These are phyloP conservation scores for Hippophae gyantsensis DNA, from an alignment of 306 rosid genomes.

Conservation along the genomic window DNA sequence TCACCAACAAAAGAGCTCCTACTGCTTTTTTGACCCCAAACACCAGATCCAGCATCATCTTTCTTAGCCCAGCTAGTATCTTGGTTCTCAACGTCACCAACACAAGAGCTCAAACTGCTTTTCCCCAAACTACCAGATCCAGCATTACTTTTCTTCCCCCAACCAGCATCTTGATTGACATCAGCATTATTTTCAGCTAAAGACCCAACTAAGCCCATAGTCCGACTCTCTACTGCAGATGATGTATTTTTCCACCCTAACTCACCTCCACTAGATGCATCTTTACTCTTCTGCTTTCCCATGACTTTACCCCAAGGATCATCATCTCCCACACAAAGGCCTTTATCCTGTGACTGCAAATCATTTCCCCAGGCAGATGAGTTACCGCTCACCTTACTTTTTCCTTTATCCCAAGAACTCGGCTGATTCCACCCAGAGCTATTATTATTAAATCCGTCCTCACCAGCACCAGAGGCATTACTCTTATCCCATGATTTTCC, in stretches of 20 bases:
- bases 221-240: conserved; percentile 4
- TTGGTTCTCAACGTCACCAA: too few relatives aligned
- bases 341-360: conserved; percentile 8
- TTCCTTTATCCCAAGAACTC: conserved; percentile 21
- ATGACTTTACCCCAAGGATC: conserved; percentile 13
- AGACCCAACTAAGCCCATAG: conserved; percentile 8
- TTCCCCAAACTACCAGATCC: not conserved
- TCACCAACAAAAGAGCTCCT: conserved; percentile 4
- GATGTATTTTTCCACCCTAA: conserved; percentile 16
- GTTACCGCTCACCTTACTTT: not conserved
- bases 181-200: conserved; percentile 7
- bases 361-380: conserved; percentile 23
- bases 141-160: conserved; percentile 15
- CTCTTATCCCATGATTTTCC: conserved; percentile 24
- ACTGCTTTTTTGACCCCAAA: too few relatives aligned
- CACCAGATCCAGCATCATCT: too few relatives aligned
- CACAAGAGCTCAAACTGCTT: not conserved
- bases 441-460: not conserved
- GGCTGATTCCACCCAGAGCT: conserved; percentile 12
- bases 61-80: too few relatives aligned
- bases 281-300: conserved; percentile 13
- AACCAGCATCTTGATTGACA: not conserved
- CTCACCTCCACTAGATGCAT: conserved; percentile 11
- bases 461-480: conserved; percentile 15
- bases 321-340: not conserved